These are phyloP conservation scores for Lavandula angustifolia DNA, from an alignment of 257 asterid species.

Conservation along the genomic window DNA sequence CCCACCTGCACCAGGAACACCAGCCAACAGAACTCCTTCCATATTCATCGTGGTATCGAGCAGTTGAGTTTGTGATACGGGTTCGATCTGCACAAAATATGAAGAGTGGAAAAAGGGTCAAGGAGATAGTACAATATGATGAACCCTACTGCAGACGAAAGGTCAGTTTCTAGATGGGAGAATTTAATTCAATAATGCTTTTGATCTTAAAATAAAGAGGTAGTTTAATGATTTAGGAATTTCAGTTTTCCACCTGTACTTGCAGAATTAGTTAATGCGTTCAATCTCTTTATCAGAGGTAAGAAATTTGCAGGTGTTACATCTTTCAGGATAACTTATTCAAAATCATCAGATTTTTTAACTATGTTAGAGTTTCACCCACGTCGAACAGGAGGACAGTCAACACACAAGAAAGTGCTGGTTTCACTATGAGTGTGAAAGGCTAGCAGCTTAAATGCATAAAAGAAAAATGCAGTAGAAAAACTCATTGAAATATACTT, in stretches of 20 bases:
- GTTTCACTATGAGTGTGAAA: too few relatives aligned
- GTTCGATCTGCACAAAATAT: slow-evolving; percentile 27
- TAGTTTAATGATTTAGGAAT: background rate
- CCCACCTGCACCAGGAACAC: slow-evolving; percentile 99
- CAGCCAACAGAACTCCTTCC: slow-evolving; percentile 86
- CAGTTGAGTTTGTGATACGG: slow-evolving; percentile 83
- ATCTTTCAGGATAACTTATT: background rate
- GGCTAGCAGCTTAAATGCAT: too few relatives aligned
- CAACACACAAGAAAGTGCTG: too few relatives aligned
- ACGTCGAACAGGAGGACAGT: background rate
- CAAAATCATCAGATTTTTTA: background rate
- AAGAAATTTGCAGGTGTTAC: slow-evolving; percentile 1
- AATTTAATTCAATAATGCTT: background rate
- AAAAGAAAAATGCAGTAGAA: too few relatives aligned
- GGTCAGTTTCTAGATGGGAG: slow-evolving; percentile 2
- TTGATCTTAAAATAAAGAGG: background rate
- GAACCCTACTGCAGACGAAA: background rate
- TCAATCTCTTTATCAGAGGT: background rate
- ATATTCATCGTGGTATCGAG: slow-evolving; percentile 73
- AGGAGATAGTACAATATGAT: background rate
- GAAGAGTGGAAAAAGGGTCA: background rate
- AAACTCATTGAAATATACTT: background rate
- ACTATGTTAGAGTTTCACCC: background rate
- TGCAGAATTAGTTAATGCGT: background rate
- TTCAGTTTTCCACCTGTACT: slow-evolving; percentile 1